phyloP scores from a whole-genome alignment of 257 asterid genomes.

The Solanum peruvianum region DNA sequence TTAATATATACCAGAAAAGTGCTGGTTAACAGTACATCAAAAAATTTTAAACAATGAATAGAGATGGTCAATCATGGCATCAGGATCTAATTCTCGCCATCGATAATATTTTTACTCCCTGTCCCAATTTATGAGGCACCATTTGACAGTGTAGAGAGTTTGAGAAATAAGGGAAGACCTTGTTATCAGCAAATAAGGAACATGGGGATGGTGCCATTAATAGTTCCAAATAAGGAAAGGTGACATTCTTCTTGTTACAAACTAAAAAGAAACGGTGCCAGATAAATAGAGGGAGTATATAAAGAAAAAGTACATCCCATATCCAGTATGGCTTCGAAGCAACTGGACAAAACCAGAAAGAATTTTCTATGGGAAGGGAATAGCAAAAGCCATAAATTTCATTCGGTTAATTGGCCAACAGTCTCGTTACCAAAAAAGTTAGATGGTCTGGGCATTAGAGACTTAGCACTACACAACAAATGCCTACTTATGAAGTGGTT shows the following conservation, averaged over 20 bases:
- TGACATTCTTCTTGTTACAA: neutral
- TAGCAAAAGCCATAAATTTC: no score
- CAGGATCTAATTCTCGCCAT: neutral
- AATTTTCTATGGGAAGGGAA: neutral
- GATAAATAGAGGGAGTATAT: neutral
- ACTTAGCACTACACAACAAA: no score
- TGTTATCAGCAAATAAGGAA: no score
- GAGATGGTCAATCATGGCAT: neutral
- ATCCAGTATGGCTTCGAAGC: neutral
- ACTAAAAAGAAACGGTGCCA: neutral
- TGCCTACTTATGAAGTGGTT: no score
- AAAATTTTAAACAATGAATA: neutral
- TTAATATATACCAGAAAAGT: neutral
- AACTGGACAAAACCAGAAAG: neutral
- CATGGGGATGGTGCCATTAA: neutral
- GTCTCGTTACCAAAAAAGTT: no score
- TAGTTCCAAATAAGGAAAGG: neutral
- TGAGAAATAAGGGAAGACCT: neutral
- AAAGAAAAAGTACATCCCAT: neutral
- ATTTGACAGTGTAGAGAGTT: neutral
- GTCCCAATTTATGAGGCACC: neutral
- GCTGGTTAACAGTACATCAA: neutral
- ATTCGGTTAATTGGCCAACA: no score
- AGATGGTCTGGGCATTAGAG: no score
- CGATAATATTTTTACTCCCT: neutral